These are phyloP conservation scores for Veloporphyrellus conicus DNA, from an alignment of 1,284 basidiomycete genomes.

Conservation along the genomic window DNA sequence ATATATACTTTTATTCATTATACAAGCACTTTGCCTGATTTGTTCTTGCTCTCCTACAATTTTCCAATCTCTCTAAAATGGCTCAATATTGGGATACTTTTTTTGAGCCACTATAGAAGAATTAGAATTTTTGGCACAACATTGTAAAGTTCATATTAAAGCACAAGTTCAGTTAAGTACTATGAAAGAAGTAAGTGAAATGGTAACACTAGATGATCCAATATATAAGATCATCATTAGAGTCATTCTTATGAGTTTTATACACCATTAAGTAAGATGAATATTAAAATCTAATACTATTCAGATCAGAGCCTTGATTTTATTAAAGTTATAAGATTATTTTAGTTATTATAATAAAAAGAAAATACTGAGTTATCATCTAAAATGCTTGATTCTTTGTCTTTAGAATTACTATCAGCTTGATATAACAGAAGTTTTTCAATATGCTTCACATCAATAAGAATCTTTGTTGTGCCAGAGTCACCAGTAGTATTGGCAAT, in stretches of 20 bases:
- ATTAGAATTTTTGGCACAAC: not conserved
- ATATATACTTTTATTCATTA: no score
- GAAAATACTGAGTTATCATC: no score
- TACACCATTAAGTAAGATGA: not conserved
- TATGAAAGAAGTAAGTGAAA: slow-evolving; percentile 2
- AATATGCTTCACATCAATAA: slow-evolving; percentile 19
- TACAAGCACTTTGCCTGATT: no score
- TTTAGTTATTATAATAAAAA: not conserved
- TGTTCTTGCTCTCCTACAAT: no score
- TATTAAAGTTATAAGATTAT: no score
- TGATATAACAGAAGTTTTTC: slow-evolving; percentile 7
- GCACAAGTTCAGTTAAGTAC: slow-evolving; percentile 5
- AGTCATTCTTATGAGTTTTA: not conserved
- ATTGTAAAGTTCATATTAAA: not conserved
- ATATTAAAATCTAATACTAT: no score
- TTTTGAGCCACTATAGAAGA: not conserved
- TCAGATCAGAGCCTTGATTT: no score
- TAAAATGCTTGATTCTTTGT: slow-evolving; percentile 4
- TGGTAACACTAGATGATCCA: not conserved
- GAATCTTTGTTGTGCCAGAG: slow-evolving; percentile 6
- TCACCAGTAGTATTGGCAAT: not conserved
- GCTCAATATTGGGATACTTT: no score
- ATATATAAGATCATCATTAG: not conserved
- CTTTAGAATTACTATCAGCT: not conserved
- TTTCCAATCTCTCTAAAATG: no score